Conservation (phyloP, 257 asterid species). For the Nicotiana knightiana region DNA sequence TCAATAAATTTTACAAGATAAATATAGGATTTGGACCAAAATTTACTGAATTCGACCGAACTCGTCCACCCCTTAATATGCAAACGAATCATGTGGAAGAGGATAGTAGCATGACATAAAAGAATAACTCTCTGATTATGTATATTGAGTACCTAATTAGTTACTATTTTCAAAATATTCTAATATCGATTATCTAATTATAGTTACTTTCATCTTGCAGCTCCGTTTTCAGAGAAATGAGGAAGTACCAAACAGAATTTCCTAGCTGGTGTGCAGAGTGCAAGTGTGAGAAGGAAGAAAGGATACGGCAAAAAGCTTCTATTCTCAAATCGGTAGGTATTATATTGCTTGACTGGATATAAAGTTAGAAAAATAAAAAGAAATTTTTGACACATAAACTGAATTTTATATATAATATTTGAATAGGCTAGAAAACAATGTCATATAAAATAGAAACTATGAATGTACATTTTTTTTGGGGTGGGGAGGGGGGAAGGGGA, state of each 20-base stretch:
- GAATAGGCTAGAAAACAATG: too few species aligned
- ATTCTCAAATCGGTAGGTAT: not conserved
- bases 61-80: too few species aligned
- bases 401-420: too few species aligned
- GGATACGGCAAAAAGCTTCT: not conserved
- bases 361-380: too few species aligned
- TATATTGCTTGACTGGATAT: too few species aligned
- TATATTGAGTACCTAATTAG: not conserved
- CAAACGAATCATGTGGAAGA: not conserved
- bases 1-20: too few species aligned
- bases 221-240: slow-evolving; percentile 55
- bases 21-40: too few species aligned
- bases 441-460: too few species aligned
- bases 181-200: not conserved
- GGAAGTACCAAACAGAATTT: slow-evolving; percentile 62
- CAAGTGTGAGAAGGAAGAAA: slow-evolving; percentile 52
- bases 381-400: too few species aligned
- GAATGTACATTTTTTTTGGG: too few species aligned
- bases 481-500: too few species aligned
- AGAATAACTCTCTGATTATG: not conserved
- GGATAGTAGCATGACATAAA: not conserved
- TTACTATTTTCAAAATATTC: not conserved
- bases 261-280: slow-evolving; percentile 71
- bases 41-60: too few species aligned
- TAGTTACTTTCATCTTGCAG: slow-evolving; percentile 21